A percentile compares a stretch with the other conserved stretches of the same genome.
Evolutionary conservation across 2,329 filamentous ascomycete genomes (phyloP).

Genomic region (Xylariaceae sp.): DNA sequence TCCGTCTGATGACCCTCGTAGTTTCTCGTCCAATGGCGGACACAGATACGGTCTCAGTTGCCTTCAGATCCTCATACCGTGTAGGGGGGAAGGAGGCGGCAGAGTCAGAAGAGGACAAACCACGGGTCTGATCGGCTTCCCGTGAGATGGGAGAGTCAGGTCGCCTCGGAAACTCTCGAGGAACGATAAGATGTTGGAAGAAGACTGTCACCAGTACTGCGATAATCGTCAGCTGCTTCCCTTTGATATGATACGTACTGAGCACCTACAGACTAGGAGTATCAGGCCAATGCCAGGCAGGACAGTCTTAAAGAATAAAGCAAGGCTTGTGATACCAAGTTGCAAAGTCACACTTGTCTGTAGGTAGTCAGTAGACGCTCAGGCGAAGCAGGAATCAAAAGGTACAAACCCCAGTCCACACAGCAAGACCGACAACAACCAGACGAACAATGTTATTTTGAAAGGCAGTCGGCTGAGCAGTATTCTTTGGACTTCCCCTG

Average conservation of each 20-base stretch:
- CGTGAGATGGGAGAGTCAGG: constrained; percentile 40
- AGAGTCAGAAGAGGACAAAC: constrained; percentile 41
- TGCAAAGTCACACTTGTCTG: constrained; percentile 51
- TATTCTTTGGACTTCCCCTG: no score
- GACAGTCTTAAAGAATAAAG: constrained; percentile 44
- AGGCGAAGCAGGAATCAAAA: constrained; percentile 9
- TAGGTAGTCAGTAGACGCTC: constrained; percentile 11
- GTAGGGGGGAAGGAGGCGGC: constrained; percentile 40
- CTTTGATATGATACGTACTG: not conserved
- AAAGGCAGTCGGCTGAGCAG: constrained; percentile 25
- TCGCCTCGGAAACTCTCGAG: constrained; percentile 28
- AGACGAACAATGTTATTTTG: constrained; percentile 40
- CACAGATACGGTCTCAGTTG: constrained; percentile 34
- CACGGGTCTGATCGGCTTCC: constrained; percentile 34
- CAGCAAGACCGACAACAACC: constrained; percentile 41
- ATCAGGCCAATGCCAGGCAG: constrained; percentile 49
- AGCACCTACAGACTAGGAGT: constrained; percentile 44
- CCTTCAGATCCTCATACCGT: constrained; percentile 48
- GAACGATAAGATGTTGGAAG: constrained; percentile 32
- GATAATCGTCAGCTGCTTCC: no score
- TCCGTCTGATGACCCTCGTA: constrained; percentile 8
- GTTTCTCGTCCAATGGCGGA: constrained; percentile 32
- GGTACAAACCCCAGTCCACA: constrained; percentile 52
- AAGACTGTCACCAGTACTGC: constrained; percentile 40
- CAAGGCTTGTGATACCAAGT: constrained; percentile 42